These are phyloP conservation scores for Myriosclerotinia curreyana DNA, from an alignment of 2,329 filamentous ascomycete genomes.

Conservation along the genomic window DNA sequence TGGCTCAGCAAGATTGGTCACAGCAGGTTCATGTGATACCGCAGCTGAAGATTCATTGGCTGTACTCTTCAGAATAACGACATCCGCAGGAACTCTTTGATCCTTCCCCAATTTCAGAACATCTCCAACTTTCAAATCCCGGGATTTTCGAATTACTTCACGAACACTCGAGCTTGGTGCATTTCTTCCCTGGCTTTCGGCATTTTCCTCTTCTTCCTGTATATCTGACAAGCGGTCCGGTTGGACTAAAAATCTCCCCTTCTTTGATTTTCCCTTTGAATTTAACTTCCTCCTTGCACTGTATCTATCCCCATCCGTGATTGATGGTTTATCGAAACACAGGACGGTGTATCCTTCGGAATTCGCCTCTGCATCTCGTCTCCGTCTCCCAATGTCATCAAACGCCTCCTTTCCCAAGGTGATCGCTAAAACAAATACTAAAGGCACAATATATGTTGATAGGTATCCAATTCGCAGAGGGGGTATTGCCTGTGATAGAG, in stretches of 20 bases:
- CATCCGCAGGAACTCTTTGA: constrained; percentile 89
- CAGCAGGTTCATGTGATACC: constrained; percentile 23
- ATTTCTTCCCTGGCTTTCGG: constrained; percentile 45
- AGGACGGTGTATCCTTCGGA: constrained; percentile 83
- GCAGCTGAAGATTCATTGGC: constrained; percentile 51
- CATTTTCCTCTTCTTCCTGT: constrained; percentile 63
- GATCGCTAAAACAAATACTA: constrained; percentile 87
- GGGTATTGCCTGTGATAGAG: constrained; percentile 88
- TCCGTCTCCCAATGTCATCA: constrained; percentile 83
- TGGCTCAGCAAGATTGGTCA: background rate
- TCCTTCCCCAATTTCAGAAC: constrained; percentile 91
- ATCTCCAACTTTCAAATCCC: constrained; percentile 89
- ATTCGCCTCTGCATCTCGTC: constrained; percentile 90
- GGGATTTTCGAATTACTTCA: constrained; percentile 76
- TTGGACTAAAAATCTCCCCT: constrained; percentile 38
- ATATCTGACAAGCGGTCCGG: constrained; percentile 59
- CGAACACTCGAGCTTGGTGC: constrained; percentile 51
- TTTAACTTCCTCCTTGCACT: constrained; percentile 48
- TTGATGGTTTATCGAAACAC: constrained; percentile 60
- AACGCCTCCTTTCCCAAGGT: constrained; percentile 94
- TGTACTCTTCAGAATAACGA: constrained; percentile 84
- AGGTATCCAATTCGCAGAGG: constrained; percentile 89
- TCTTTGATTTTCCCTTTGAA: constrained; percentile 45
- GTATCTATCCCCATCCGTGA: constrained; percentile 37
- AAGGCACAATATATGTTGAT: constrained; percentile 86